phyloP scores from a whole-genome alignment of 768 basidiomycete genomes.

The Podaxis sp. region DNA sequence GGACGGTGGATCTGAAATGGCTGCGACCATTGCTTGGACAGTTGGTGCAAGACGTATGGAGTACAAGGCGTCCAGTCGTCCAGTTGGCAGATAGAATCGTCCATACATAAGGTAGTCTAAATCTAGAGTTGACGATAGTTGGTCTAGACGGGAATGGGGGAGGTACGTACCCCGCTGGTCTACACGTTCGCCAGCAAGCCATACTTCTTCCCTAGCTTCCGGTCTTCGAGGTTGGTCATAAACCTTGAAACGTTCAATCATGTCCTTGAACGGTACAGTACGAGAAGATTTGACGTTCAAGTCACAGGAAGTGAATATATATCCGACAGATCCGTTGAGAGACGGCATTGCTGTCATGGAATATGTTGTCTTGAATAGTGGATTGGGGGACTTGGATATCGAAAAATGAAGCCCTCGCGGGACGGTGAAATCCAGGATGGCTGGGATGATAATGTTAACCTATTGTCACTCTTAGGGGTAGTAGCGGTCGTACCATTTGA shows the following conservation, averaged over 20 bases:
- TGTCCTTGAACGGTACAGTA: conserved; percentile 80
- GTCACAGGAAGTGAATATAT: conserved; percentile 89
- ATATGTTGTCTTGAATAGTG: conserved; percentile 86
- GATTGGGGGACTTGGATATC: conserved; percentile 86
- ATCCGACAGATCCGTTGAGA: conserved; percentile 88
- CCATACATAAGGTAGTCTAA: conserved; percentile 93
- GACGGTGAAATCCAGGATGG: conserved; percentile 89
- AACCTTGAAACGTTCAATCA: conserved; percentile 85
- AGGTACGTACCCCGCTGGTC: conserved; percentile 61
- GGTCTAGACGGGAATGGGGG: neutral
- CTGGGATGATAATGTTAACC: conserved; percentile 36
- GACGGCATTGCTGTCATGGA: conserved; percentile 93
- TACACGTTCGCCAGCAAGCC: conserved; percentile 76
- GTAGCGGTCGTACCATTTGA: conserved; percentile 63
- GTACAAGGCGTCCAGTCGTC: conserved; percentile 87
- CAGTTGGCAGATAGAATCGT: conserved; percentile 84
- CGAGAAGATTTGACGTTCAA: conserved; percentile 70
- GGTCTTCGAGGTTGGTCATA: conserved; percentile 81
- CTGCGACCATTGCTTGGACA: conserved; percentile 78
- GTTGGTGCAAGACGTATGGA: conserved; percentile 79
- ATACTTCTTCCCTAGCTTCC: conserved; percentile 76
- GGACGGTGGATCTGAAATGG: conserved; percentile 79
- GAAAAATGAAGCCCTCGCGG: conserved; percentile 79
- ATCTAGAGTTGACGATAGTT: conserved; percentile 20
- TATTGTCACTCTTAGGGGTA: neutral